Base-by-base conservation (phyloP, 208 protist genomes). In the Trypanosoma cruzi region DNA sequence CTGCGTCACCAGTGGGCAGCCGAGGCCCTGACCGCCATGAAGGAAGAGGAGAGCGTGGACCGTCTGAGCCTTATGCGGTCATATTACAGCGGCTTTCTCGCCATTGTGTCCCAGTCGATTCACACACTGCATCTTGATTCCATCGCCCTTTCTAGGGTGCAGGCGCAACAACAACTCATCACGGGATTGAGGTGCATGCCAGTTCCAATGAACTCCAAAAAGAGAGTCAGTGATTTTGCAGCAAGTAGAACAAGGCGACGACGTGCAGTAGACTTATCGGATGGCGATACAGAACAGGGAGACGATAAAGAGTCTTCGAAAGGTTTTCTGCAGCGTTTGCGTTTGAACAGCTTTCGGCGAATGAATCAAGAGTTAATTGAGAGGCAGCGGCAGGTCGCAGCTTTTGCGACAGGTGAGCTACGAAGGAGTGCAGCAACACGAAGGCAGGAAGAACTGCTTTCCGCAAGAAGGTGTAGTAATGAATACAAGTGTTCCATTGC, bases 71-170 rank as follows among this genome's bases (percentile, higher is more conserved):
- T 71, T 29, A 29, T 64, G 28, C 53, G 26, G 20, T 34, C 44
- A 18, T 56, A 55, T 44, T 55, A 71, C 46, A 34, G 31, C n/a
- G 54, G 42, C 46, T 62, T 71, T n/a, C 32, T 32, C 2, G 56
- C 54, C 11, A 64, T 64, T 62, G 66, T 56, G 7, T 24, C 42
- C 20, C 66, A 62, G 14, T 55, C 56, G 44, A 22, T 71, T 13
- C 63, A 54, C 18, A 28, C 22, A 3, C 42, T 71, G 28, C 49
- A 20, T 46, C 34, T n/a, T 18, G 28, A 67, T 29, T 42, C 62
- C 2, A 24, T n/a, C 16, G 50, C 50, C 50, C 24, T 67, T 31
- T 22, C 29, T 48, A 22, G 48, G 13, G 44, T 58, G 29, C 50
- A 67, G 49, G 32, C 29, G 36, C 62, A 36, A 16, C 62, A 55